Percentiles rank a stretch among this genome's conserved stretches.
phyloP scores from a whole-genome alignment of 371 early-diverging fungal species.

The Mucor circinelloides region DNA sequence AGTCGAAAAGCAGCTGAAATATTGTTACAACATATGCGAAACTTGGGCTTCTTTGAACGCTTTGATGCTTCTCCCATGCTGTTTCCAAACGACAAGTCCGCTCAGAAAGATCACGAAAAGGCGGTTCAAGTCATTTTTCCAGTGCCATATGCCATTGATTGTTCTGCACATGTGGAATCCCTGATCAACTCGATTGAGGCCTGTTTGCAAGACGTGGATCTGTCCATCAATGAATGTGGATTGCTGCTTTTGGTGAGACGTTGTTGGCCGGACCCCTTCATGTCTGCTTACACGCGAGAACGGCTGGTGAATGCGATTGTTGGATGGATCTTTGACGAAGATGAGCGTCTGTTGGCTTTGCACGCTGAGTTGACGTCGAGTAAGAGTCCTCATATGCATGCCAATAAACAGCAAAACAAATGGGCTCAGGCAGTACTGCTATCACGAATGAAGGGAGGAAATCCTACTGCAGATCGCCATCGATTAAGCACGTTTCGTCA shows the following conservation, averaged over 20 bases:
- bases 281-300: constrained; percentile 53
- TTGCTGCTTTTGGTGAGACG: constrained; percentile 51
- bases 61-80: constrained; percentile 53
- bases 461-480: constrained; percentile 12
- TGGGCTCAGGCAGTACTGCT: constrained; percentile 37
- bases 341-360: constrained; percentile 44
- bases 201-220: constrained; percentile 53
- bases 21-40: constrained; percentile 59
- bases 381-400: not conserved
- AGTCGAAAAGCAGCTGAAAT: constrained; percentile 27
- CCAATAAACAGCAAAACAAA: constrained; percentile 29
- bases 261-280: constrained; percentile 64
- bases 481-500: constrained; percentile 29
- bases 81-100: constrained; percentile 22
- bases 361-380: constrained; percentile 40
- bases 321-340: constrained; percentile 59
- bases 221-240: constrained; percentile 62
- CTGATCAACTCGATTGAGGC: constrained; percentile 56
- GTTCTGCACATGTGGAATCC: constrained; percentile 49
- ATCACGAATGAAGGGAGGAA: constrained; percentile 29
- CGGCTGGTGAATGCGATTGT: constrained; percentile 52
- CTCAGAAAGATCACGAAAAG: not conserved
- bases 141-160: constrained; percentile 56
- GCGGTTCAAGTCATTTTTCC: constrained; percentile 53
- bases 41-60: constrained; percentile 59